Conservation (phyloP, 306 rosid genomes). For the Phaseolus lunatus region DNA sequence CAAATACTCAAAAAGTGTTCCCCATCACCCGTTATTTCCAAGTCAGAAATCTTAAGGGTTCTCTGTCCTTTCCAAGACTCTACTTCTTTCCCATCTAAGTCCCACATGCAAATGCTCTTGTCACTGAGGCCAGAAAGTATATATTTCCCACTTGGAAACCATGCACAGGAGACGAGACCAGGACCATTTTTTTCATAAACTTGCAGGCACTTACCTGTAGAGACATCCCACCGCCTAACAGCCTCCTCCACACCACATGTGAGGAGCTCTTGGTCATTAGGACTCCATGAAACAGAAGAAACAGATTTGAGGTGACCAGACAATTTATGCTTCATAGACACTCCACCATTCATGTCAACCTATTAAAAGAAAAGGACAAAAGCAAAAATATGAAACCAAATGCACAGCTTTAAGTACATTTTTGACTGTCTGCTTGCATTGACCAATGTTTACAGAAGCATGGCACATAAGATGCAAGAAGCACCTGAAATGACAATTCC, state of each 20-base stretch:
- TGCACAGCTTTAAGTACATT: slow-evolving; percentile 15
- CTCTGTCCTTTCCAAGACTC: slow-evolving; percentile 83
- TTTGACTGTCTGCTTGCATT: neutral
- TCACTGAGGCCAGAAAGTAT: slow-evolving; percentile 79
- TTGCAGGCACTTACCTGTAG: slow-evolving; percentile 80
- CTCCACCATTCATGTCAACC: slow-evolving; percentile 64
- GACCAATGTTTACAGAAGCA: slow-evolving; percentile 22
- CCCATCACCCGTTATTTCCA: slow-evolving; percentile 79
- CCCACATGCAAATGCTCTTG: slow-evolving; percentile 92
- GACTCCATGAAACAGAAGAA: slow-evolving; percentile 86
- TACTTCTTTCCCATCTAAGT: slow-evolving; percentile 83
- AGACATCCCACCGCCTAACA: slow-evolving; percentile 88
- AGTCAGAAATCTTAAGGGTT: slow-evolving; percentile 82
- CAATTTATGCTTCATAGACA: slow-evolving; percentile 73
- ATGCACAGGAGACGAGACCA: slow-evolving; percentile 83
- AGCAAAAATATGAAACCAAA: slow-evolving; percentile 13
- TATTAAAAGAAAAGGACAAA: slow-evolving; percentile 40
- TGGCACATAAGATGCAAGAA: neutral
- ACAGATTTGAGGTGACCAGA: slow-evolving; percentile 78
- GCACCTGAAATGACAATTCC: slow-evolving; percentile 11
- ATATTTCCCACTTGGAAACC: slow-evolving; percentile 85
- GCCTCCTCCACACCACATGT: slow-evolving; percentile 96
- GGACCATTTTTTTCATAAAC: slow-evolving; percentile 76
- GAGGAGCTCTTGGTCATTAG: slow-evolving; percentile 78
- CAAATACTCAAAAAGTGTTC: slow-evolving; percentile 70